Evolutionary conservation across 139 green algal species (phyloP).

Genomic region (Tetraselmis striata): DNA sequence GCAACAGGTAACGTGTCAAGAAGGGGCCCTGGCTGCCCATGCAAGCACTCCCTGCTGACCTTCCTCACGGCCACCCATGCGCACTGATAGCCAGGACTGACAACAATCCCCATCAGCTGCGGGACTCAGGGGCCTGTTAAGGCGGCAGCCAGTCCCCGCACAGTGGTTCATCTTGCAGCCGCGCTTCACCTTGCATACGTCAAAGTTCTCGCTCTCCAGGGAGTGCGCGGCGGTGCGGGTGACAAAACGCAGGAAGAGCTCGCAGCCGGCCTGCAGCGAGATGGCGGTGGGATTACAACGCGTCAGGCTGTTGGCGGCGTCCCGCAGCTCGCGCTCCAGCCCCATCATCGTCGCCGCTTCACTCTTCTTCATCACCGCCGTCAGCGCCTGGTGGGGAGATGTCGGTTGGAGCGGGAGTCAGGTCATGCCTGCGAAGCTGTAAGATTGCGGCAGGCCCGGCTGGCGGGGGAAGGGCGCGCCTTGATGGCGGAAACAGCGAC

Average conservation of each 20-base stretch:
- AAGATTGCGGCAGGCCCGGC: not conserved
- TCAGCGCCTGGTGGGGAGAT: slow-evolving; percentile 51
- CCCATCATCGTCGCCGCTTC: slow-evolving; percentile 81
- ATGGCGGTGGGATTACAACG: slow-evolving; percentile 82
- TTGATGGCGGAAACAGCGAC: slow-evolving; percentile 83
- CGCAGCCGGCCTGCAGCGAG: slow-evolving; percentile 80
- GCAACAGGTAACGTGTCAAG: no score
- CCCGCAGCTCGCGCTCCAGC: slow-evolving; percentile 74
- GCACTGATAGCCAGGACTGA: no score
- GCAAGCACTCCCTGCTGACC: no score
- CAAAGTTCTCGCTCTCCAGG: slow-evolving; percentile 73
- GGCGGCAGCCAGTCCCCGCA: no score
- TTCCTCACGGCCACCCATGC: no score
- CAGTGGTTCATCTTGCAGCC: no score
- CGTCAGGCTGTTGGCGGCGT: slow-evolving; percentile 62
- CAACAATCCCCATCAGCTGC: no score
- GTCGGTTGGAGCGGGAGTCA: not conserved
- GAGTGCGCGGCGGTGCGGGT: slow-evolving; percentile 63
- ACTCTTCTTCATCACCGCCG: slow-evolving; percentile 64
- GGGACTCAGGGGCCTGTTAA: no score
- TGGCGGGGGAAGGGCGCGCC: slow-evolving; percentile 9
- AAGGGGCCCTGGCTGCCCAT: no score
- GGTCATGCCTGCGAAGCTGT: no score
- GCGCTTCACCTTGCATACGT: slow-evolving; percentile 46
- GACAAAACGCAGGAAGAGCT: slow-evolving; percentile 91